Evolutionary conservation across 169 alveolate genomes (phyloP), one percentile per base, ranked within the genome.

Genomic region (Eimeria maxima): DNA sequence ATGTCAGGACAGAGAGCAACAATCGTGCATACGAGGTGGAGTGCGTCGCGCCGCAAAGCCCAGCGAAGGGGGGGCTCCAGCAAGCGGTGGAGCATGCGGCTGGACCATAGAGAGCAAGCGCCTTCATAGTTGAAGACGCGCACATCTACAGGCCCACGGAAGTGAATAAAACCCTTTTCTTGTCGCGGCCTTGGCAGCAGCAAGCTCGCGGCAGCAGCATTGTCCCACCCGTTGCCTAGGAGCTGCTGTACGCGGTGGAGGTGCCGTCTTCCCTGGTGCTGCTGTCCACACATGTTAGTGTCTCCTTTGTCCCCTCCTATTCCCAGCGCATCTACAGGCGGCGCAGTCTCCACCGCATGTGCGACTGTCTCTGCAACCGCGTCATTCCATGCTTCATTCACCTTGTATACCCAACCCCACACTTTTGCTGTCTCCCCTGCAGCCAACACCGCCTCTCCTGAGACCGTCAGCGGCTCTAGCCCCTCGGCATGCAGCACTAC

Each of bases 1-100:
- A 95, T 89, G 45, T 96, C 97, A 14, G 98, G 98, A 24, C 96
- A 50, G 65, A 97, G 90, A 8, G 97, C 97, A 78, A 98, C 97
- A 87, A 97, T 95, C 27, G 94, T 96, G 69, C 98, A 97, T 47
- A 96, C 89, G 42, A 97, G 84, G 76, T 97, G 97, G 16, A 97
- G 96, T 45, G 97, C 96, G 67, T 97, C 95, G 50, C 95, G 96
- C 65, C 97, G 92, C 33, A 97, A 63, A 20, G 97, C 90, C 98
- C 98, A 97, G 78, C 93, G 76, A 44, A 83, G 69, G 11, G 96
- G 83, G 47, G 95, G 38, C 91, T 81, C 96, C 45, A 78, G 69
- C 11, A 93, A 74, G n/a, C 93, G 81, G n/a, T 78, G 91, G 8
- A 73, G 69, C 71, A 80, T 81, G 44, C 96, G 90, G n/a, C 95